Percentiles rank a stretch among this genome's conserved stretches.
Conservation (phyloP, 1,284 basidiomycete genomes). For the Cutaneotrichosporon dermatis region DNA sequence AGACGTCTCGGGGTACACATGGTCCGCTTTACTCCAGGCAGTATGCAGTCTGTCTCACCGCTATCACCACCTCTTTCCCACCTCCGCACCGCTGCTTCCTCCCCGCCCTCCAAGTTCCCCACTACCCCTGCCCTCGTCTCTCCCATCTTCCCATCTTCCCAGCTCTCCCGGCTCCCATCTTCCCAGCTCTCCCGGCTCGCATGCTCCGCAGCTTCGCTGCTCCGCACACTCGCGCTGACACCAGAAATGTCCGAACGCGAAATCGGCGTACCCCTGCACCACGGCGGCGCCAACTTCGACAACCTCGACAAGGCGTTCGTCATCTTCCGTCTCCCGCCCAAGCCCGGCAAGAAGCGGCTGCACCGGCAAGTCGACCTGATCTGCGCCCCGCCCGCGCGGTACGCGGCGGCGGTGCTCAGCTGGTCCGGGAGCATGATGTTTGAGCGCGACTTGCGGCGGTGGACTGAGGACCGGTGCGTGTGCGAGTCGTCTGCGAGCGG, state of each 20-base stretch:
- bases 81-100: no score
- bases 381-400: conserved; percentile 38
- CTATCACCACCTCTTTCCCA: no score
- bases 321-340: conserved; percentile 31
- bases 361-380: conserved; percentile 48
- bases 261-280: conserved; percentile 25
- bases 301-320: conserved; percentile 49
- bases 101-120: no score
- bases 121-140: no score
- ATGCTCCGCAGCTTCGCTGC: no score
- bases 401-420: conserved; percentile 44
- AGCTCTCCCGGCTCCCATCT: no score
- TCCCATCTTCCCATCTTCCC: no score
- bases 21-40: no score
- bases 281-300: conserved; percentile 44
- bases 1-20: no score
- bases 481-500: background rate
- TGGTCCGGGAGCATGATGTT: conserved; percentile 51
- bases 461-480: conserved; percentile 33
- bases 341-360: conserved; percentile 4
- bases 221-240: background rate
- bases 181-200: no score
- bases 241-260: conserved; percentile 33
- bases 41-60: no score
- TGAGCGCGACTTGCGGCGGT: conserved; percentile 47